Conservation (phyloP, 805 yeast genomes). For the Saccharomycopsis selenospora region DNA sequence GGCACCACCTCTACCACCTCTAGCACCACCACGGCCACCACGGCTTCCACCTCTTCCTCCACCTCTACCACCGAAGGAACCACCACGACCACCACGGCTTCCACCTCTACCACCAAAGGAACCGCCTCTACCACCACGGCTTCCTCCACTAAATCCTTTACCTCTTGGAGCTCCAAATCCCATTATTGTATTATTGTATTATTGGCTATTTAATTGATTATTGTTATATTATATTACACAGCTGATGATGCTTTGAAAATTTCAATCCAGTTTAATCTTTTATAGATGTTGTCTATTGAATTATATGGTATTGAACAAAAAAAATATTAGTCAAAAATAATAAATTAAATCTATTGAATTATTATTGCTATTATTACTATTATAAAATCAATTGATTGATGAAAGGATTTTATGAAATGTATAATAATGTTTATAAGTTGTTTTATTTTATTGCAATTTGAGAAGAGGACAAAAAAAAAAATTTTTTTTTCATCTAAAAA, state of each 20-base stretch:
- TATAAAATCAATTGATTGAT: background rate
- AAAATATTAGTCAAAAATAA: too few species aligned
- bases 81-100: conserved; percentile 37
- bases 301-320: too few species aligned
- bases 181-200: conserved; percentile 12
- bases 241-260: conserved; percentile 3
- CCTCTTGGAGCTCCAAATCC: conserved; percentile 34
- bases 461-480: background rate
- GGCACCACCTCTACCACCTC: conserved; percentile 51
- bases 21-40: conserved; percentile 47
- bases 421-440: background rate
- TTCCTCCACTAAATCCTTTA: conserved; percentile 27
- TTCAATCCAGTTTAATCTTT: too few species aligned
- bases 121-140: conserved; percentile 28
- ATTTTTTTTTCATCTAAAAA: conserved; percentile 2
- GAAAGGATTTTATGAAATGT: background rate
- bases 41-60: conserved; percentile 50
- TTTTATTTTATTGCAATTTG: background rate
- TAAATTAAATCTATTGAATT: too few species aligned
- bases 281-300: too few species aligned
- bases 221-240: too few species aligned
- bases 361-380: too few species aligned
- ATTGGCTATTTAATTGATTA: too few species aligned
- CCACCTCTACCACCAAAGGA: conserved; percentile 47
- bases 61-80: conserved; percentile 41